These are phyloP conservation scores for Pyrenophora tritici-repentis DNA, from an alignment of 2,329 filamentous ascomycete genomes.

Conservation along the genomic window DNA sequence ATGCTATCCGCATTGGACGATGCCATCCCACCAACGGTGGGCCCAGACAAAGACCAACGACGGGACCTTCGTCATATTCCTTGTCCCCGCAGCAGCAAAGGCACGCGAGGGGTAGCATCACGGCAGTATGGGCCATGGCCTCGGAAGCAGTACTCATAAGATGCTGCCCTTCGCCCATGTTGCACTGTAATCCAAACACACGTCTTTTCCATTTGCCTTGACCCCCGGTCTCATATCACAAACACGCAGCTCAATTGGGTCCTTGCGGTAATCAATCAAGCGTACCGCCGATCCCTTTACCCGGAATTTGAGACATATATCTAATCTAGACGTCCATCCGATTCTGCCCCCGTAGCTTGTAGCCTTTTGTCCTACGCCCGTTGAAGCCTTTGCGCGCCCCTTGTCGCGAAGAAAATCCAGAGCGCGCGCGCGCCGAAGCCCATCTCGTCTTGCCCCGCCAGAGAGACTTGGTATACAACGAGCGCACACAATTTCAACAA, in stretches of 20 bases:
- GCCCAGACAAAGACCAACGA: conserved; percentile 36
- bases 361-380: conserved; percentile 3
- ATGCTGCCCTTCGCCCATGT: conserved; percentile 25
- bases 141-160: conserved; percentile 20
- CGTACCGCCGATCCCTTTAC: conserved; percentile 44
- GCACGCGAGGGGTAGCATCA: conserved; percentile 32
- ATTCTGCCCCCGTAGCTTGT: conserved; percentile 7
- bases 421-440: conserved; percentile 14
- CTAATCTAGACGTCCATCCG: conserved; percentile 14
- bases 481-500: conserved; percentile 39
- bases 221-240: background rate
- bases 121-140: conserved; percentile 13
- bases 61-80: conserved; percentile 38
- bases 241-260: conserved; percentile 28
- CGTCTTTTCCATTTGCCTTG: background rate
- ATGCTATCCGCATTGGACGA: conserved; percentile 23
- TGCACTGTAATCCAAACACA: conserved; percentile 5
- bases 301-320: conserved; percentile 41
- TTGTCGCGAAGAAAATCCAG: conserved; percentile 8
- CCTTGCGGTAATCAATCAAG: conserved; percentile 38
- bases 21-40: conserved; percentile 25
- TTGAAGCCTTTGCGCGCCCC: conserved; percentile 2
- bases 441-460: conserved; percentile 8
- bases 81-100: conserved; percentile 36
- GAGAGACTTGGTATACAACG: conserved; percentile 12